Base-by-base conservation (phyloP, 73 alveolate species). In the Blepharisma stoltei region DNA sequence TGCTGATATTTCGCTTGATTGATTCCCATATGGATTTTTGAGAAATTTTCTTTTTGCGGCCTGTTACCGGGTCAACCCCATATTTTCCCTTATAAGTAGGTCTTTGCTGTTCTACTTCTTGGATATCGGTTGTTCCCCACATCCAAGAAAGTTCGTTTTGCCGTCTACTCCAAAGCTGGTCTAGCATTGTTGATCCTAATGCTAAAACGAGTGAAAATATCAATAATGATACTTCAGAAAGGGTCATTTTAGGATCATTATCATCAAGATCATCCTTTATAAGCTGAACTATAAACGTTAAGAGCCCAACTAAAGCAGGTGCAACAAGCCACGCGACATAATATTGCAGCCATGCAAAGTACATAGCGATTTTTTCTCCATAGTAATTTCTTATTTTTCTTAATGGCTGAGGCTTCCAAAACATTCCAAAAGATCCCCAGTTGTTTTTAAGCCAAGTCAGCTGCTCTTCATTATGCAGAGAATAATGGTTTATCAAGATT, bases 81-180 rank as follows among this genome's bases (percentile, higher is more conserved):
- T 20, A 8, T 37, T 50, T 47, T 6, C 88, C 88, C 2, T 25
- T 43, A 54, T n/a, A 81, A 6, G 68, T 43, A 4, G 81, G 80
- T 75, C 83, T 76, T 76, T 60, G 80, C 6, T 47, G 80, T 44
- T 81, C 84, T 37, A 54, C 84, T 54, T 76, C 80, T n/a, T 48
- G 71, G 44, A 54, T 54, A 45, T 76, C 88, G 21, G 83, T 76
- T 41, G 70, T 78, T 21, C 88, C 88, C 88, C 88, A 81, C 9
- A 14, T 23, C 45, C 78, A 76, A 20, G 78, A 8, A n/a, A 41
- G 73, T n/a, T 23, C 6, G 37, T 18, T 55, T 76, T 81, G 78
- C 37, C 27, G n/a, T 18, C 84, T 21, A 49, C 32, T 81, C 88
- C 88, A 81, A 25, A 46, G 66, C 38, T 81, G 80, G 54, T 50